phyloP scores from a whole-genome alignment of 2,329 filamentous ascomycete genomes.

The Aureobasidium pullulans region DNA sequence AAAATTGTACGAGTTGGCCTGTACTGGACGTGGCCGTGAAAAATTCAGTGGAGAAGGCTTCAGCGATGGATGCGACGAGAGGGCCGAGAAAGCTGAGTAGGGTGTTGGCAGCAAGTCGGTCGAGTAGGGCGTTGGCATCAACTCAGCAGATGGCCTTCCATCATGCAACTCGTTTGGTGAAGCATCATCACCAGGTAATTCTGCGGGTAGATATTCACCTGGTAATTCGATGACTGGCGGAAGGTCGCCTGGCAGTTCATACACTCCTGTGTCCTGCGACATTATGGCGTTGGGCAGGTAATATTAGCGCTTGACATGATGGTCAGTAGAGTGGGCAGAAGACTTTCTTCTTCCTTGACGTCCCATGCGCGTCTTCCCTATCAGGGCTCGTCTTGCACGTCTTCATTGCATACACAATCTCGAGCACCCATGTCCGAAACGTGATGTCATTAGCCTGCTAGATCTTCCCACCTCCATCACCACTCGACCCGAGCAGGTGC shows the following conservation, averaged over 20 bases:
- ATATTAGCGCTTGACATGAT: background rate
- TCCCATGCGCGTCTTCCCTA: background rate
- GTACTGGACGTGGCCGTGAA: slow-evolving; percentile 19
- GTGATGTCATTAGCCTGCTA: background rate
- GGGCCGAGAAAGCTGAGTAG: background rate
- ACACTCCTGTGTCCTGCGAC: background rate
- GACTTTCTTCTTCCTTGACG: background rate
- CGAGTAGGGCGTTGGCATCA: background rate
- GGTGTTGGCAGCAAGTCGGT: background rate
- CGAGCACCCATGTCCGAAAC: slow-evolving; percentile 2
- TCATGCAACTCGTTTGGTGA: background rate
- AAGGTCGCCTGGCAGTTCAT: slow-evolving; percentile 1
- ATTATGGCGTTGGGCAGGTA: background rate
- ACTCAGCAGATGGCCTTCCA: background rate
- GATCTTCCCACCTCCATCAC: background rate
- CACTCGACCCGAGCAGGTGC: background rate
- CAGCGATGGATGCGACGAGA: slow-evolving; percentile 9
- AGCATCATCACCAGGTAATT: background rate
- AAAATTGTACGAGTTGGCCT: background rate
- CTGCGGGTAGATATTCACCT: background rate
- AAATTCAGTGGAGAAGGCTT: slow-evolving; percentile 21
- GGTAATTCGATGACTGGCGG: background rate
- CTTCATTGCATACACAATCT: background rate
- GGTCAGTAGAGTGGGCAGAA: background rate
- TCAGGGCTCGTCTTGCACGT: background rate